A percentile compares a stretch with the other conserved stretches of the same genome.
phyloP scores from a whole-genome alignment of 2,329 filamentous ascomycete genomes.

The Colletotrichum destructivum region DNA sequence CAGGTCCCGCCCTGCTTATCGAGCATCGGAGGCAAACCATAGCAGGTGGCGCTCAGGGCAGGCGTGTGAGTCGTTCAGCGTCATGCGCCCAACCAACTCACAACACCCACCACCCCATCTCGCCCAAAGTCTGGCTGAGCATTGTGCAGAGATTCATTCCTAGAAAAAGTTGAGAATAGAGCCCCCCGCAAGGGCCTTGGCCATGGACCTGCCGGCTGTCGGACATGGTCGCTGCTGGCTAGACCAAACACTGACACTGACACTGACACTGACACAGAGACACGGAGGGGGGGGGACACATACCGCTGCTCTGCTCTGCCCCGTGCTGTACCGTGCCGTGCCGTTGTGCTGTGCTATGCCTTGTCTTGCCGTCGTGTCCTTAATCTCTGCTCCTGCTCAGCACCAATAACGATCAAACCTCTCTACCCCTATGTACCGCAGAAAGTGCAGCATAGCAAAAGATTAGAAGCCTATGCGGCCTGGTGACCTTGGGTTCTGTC shows the following conservation, averaged over 20 bases:
- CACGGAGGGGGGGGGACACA: neutral
- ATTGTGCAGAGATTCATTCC: neutral
- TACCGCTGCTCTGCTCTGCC: neutral
- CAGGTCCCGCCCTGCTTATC: constrained; percentile 13
- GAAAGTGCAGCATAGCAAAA: constrained; percentile 1
- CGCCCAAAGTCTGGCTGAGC: constrained; percentile 1
- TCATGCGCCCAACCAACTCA: constrained; percentile 11
- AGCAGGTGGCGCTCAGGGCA: constrained; percentile 35
- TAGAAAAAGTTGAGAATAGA: neutral
- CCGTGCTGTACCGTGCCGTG: neutral
- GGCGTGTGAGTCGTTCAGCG: constrained; percentile 20
- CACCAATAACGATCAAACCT: too few species aligned
- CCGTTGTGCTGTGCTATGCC: neutral
- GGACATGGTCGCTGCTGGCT: constrained; percentile 12
- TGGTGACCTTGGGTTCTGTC: neutral
- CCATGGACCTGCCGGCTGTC: constrained; percentile 30
- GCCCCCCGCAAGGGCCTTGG: constrained; percentile 1
- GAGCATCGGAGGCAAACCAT: constrained; percentile 4
- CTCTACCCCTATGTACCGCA: neutral
- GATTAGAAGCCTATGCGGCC: neutral
- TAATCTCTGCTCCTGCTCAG: neutral
- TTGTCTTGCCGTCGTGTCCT: constrained; percentile 8
- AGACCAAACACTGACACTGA: constrained; percentile 17
- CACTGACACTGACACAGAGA: constrained; percentile 24
- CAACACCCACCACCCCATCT: neutral